Base-by-base conservation (phyloP, 148 eudicot genomes). In the Persicaria tinctoria region DNA sequence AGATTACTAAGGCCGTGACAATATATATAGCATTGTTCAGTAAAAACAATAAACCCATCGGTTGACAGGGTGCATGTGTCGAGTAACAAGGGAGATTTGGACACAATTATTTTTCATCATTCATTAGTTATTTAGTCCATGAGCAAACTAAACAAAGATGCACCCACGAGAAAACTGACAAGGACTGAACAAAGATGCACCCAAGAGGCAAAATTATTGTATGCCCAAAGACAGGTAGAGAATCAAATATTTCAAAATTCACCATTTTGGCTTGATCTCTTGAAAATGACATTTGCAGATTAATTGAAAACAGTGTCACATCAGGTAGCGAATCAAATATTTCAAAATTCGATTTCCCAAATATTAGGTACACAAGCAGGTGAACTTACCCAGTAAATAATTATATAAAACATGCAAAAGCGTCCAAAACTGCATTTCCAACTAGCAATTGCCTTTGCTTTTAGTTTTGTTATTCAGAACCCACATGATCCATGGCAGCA, bases 221-320 rank as follows among this genome's bases (percentile, higher is more conserved):
- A 27, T 57, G 27, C 63, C 18, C 7, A 18, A 8, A 60, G 68
- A 23, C 68, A 23, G 27, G 27, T 23, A 23, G 27, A 23, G 27
- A 23, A 23, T 23, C 27, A 23, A 23, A 23, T 23, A 23, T 23
- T 23, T 23, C 27, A 23, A 23, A 23, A 23, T 23, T 23, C 27
- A 23, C 27, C 27, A 23, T 1, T 23, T 60, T 60, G 41, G 44
- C 68, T 20, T 27, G 68, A 8, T 60, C 68, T 27, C 5, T 23
- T 60, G 44, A 60, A 23, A 27, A 12, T 27, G 44, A 20, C 44
- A 9, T 60, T 60, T 57, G 20, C 32, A 57, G 64, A 57, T 8
- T 57, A 60, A 60, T 20, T 60, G 14, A 60, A 23, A 27, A 60
- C 68, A 60, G 68, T 60, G 68, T 60, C 68, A 60, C 68, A 60